Evolutionary conservation across 306 rosid species (phyloP), one percentile per base, ranked within the genome.

Genomic region (Fragaria nilgerrensis): DNA sequence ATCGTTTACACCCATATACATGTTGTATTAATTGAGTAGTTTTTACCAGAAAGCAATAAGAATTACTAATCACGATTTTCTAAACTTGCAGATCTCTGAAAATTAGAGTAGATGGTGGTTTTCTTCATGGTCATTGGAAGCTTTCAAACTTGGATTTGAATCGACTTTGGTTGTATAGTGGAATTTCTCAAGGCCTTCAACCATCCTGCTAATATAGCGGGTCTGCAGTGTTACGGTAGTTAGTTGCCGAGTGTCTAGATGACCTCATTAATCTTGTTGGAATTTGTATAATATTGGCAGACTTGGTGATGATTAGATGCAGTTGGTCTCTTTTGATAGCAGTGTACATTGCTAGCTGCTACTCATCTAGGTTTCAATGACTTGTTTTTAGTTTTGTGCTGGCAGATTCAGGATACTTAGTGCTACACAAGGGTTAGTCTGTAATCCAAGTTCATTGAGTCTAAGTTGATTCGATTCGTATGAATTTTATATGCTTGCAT

Each of bases 291-390:
- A 86, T 92, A 86, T 83, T 84, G 82, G 83, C 86, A 87, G 89
- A 82, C 80, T 83, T 82, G 84, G 79, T 76, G 84, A 84, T 80
- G 75, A 80, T 75, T 88, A 86, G 89, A 78, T 84, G 68, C 84
- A 73, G 72, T 74, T 19, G 70, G 76, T 78, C 78, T 77, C 84
- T 76, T 75, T 68, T 74, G 49, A 84, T 81, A 85, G 93, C 86
- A 84, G 23, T 90, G 96, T 86, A 87, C 90, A 92, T 90, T 83
- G 88, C 97, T 84, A 87, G 39, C 76, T 82, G 80, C 90, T 84
- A 58, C 93, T 78, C 87, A 58, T 77, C 81, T 72, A 76, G 78
- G 81, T 84, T 82, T 81, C 70, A 45, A 75, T 73, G 78, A 84
- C 84, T 37, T 53, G 67, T 77, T 74, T 78, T 82, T 79, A 70